Base-by-base conservation (phyloP, 2,329 filamentous ascomycete species). In the Shiraia sp. region DNA sequence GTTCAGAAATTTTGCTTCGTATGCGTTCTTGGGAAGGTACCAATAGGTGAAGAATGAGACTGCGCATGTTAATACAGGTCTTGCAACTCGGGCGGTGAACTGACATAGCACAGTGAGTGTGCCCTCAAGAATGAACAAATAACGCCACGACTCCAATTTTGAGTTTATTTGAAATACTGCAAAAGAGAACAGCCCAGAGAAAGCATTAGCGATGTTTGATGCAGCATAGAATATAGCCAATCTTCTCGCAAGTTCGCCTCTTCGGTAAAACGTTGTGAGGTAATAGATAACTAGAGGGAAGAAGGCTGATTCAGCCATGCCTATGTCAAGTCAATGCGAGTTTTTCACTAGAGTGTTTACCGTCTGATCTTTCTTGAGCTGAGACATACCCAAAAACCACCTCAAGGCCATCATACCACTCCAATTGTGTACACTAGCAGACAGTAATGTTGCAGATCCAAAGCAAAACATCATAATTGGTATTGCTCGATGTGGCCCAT, bases 221-320 rank as follows among this genome's bases (percentile, higher is more conserved):
- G 86, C 86, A 0, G 86, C 87, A 55, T 90, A 91, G 71, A 90
- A 90, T 44, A 89, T 72, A 25, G 85, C 85, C 1, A 89, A 73
- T 3, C 86, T 80, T 7, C 86, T 75, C 5, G 85, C 86, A 3
- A 90, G 77, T 62, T 90, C 86, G 23, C 81, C 82, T 39, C 86
- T 79, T 12, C 84, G 79, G 64, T 90, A 90, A 65, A 89, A 89
- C 1, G 72, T 73, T 1, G 74, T 75, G 34, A 75, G 62, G 47
- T 83, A 83, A 65, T 82, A 83, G 46, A 83, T 82, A 14, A 87
- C 84, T 3, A 86, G 69, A 0, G 86, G 85, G 58, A 87, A 88
- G 69, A 88, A 88, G 2, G 79, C 85, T 1, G 76, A 76, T 59
- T 88, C 85, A 0, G 82, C 74, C 75, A 83, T 83, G 8, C 69